Conservation (phyloP, 495 filamentous ascomycete species). For the Bacidia gigantensis region DNA sequence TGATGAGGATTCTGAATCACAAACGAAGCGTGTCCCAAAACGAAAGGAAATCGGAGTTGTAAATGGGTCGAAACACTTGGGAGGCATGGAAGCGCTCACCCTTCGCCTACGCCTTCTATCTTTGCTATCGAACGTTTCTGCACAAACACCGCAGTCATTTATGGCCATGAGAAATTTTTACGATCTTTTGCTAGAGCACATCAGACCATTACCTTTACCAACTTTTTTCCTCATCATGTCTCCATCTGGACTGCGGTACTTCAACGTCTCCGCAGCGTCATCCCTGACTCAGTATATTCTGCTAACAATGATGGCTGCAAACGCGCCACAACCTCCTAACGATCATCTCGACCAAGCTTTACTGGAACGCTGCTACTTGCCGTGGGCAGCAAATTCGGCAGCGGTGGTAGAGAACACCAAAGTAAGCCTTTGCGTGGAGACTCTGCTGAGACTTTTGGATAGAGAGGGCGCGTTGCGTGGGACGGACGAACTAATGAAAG, state of each 20-base stretch:
- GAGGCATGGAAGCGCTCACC: constrained; percentile 44
- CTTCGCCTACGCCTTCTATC: constrained; percentile 50
- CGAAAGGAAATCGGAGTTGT: neutral
- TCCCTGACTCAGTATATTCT: constrained; percentile 54
- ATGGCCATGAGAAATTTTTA: constrained; percentile 46
- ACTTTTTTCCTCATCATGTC: constrained; percentile 62
- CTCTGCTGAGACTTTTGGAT: constrained; percentile 48
- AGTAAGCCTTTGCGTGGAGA: constrained; percentile 63
- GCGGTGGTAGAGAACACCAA: constrained; percentile 64
- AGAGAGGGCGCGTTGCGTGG: constrained; percentile 27
- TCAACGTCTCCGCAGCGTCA: constrained; percentile 35
- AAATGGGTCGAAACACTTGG: constrained; percentile 26
- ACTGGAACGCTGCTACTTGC: constrained; percentile 56
- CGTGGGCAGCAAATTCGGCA: constrained; percentile 50
- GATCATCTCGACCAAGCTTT: constrained; percentile 41
- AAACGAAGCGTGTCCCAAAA: constrained; percentile 7
- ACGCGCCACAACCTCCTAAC: constrained; percentile 35
- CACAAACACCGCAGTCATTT: constrained; percentile 30
- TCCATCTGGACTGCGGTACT: constrained; percentile 34
- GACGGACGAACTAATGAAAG: constrained; percentile 32
- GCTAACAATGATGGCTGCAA: constrained; percentile 43
- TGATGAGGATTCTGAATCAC: neutral
- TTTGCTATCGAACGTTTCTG: constrained; percentile 37
- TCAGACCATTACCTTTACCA: constrained; percentile 51
- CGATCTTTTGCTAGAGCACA: constrained; percentile 47